These are phyloP conservation scores for Beauveria caledonica DNA, from an alignment of 2,329 filamentous ascomycete species.

Conservation along the genomic window DNA sequence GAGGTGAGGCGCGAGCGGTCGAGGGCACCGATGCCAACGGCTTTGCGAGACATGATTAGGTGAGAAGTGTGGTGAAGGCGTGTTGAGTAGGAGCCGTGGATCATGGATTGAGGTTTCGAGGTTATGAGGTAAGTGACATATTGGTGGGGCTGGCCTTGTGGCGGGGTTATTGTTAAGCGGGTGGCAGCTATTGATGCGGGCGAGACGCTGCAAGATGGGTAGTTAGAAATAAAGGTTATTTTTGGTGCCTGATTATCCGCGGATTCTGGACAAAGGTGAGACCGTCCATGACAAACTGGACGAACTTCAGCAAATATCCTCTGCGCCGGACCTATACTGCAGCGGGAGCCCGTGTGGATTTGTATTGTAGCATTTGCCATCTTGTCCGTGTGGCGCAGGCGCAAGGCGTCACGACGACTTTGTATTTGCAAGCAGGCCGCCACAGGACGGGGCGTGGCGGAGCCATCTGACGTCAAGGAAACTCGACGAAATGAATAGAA, in stretches of 20 bases:
- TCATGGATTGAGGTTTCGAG: neutral
- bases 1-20: slow-evolving; percentile 76
- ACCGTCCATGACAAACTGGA: no score
- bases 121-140: neutral
- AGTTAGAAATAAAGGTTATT: no score
- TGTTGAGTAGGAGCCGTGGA: neutral
- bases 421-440: neutral
- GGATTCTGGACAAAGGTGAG: no score
- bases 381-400: neutral
- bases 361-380: neutral
- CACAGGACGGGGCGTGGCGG: neutral
- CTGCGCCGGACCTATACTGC: neutral
- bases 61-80: neutral
- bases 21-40: slow-evolving; percentile 85
- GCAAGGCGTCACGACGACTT: neutral
- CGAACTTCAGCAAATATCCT: neutral
- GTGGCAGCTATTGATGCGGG: neutral
- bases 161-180: neutral
- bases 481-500: neutral
- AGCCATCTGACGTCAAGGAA: neutral
- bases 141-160: neutral
- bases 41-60: slow-evolving; percentile 46
- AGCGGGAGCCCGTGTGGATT: neutral
- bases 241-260: no score
- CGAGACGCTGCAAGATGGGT: neutral